phyloP scores from a whole-genome alignment of 108 stramenopile genomes.

The Tribonema minus region DNA sequence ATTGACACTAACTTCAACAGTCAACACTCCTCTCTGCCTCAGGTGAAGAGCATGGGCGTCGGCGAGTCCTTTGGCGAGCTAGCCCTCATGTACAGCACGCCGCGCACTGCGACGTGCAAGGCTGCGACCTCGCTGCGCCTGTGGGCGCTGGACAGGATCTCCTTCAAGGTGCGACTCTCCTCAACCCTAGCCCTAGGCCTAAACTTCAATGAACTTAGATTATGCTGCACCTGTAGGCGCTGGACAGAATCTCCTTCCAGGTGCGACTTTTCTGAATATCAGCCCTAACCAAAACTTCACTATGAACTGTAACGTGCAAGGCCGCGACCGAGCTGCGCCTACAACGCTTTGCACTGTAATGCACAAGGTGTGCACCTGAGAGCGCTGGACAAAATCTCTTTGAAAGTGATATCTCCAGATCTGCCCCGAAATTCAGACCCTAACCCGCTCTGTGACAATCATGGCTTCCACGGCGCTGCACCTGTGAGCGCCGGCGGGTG shows the following conservation, averaged over 20 bases:
- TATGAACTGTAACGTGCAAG: conserved; percentile 6
- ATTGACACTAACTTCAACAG: too few species aligned
- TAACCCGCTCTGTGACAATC: too few species aligned
- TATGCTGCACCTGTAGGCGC: conserved; percentile 42
- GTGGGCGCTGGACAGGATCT: conserved; percentile 59
- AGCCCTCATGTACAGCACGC: conserved; percentile 61
- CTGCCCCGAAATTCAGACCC: too few species aligned
- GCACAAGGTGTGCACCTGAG: conserved; percentile 45
- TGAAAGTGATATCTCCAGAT: too few species aligned
- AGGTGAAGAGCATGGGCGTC: conserved; percentile 44
- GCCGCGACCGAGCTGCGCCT: too few species aligned
- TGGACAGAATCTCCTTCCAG: conserved; percentile 59
- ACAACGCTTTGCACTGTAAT: too few species aligned
- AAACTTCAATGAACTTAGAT: too few species aligned
- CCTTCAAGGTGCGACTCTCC: conserved; percentile 47
- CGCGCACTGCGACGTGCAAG: conserved; percentile 56
- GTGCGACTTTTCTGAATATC: conserved; percentile 15
- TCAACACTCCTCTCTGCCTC: too few species aligned
- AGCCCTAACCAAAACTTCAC: too few species aligned
- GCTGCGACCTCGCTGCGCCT: conserved; percentile 34
- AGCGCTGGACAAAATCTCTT: conserved; percentile 57
- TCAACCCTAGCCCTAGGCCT: too few species aligned
- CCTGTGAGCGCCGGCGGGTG: too few species aligned
- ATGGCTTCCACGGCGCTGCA: too few species aligned
- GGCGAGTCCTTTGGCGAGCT: conserved; percentile 63